These are phyloP conservation scores for Zygotorulaspora mrakii DNA, from an alignment of 1,139 yeast species.

Conservation along the genomic window DNA sequence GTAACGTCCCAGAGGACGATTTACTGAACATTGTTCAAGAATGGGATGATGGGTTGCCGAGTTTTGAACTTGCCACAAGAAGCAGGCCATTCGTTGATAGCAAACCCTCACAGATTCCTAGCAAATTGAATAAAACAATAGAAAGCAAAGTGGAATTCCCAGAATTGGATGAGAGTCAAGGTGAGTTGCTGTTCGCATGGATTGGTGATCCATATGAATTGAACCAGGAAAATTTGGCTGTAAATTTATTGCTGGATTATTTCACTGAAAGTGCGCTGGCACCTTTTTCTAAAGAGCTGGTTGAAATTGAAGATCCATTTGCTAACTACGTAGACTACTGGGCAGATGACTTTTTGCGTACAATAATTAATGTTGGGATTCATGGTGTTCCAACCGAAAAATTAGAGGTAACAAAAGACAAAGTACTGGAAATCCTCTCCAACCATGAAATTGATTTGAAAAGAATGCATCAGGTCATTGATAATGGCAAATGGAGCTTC, in stretches of 20 bases:
- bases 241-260: conserved; percentile 70
- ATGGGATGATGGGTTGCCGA: conserved; percentile 58
- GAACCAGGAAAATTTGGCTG: conserved; percentile 55
- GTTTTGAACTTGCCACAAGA: conserved; percentile 36
- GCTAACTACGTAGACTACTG: conserved; percentile 69
- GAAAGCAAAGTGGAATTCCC: conserved; percentile 70
- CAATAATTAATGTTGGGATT: conserved; percentile 55
- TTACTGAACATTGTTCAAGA: conserved; percentile 55
- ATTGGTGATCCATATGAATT: conserved; percentile 69
- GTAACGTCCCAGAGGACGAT: conserved; percentile 75
- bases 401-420: conserved; percentile 50
- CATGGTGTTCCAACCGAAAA: conserved; percentile 75
- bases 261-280: conserved; percentile 74
- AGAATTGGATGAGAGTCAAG: conserved; percentile 81
- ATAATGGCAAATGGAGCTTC: conserved; percentile 60
- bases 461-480: conserved; percentile 63
- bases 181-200: conserved; percentile 75
- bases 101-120: conserved; percentile 44
- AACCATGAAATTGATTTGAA: conserved; percentile 61
- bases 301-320: conserved; percentile 78
- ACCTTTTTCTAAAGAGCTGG: conserved; percentile 59
- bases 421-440: conserved; percentile 49
- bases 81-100: conserved; percentile 84
- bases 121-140: conserved; percentile 35
- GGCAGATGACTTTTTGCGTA: conserved; percentile 65